phyloP scores from a whole-genome alignment of 2,329 filamentous ascomycete species.

The Trichothecium roseum region DNA sequence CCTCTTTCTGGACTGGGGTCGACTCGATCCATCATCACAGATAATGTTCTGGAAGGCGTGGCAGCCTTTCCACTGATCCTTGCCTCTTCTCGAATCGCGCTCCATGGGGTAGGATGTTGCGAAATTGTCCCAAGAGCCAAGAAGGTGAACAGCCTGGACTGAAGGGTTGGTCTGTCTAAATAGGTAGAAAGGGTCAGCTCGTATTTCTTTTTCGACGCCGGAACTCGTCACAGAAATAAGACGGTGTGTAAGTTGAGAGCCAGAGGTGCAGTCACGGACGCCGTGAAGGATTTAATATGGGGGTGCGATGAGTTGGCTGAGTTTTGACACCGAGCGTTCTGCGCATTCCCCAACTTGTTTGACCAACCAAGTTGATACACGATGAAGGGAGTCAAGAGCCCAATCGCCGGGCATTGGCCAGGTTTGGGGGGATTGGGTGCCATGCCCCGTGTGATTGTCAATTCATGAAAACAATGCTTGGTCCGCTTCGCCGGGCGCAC shows the following conservation, averaged over 20 bases:
- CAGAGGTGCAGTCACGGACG: too few species aligned
- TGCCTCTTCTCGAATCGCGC: slow-evolving; percentile 63
- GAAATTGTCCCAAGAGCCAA: slow-evolving; percentile 97
- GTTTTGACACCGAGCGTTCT: too few species aligned
- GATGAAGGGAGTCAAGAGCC: not conserved
- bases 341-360: too few species aligned
- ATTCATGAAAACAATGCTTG: too few species aligned
- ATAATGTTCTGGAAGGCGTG: slow-evolving; percentile 79
- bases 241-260: too few species aligned
- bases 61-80: slow-evolving; percentile 76
- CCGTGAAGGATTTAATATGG: too few species aligned
- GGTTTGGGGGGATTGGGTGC: not conserved
- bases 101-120: slow-evolving; percentile 68
- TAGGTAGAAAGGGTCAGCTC: slow-evolving; percentile 11
- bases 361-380: not conserved
- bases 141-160: slow-evolving; percentile 62
- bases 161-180: slow-evolving; percentile 49
- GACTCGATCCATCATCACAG: slow-evolving; percentile 55
- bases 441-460: too few species aligned
- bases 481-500: too few species aligned
- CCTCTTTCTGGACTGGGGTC: slow-evolving; percentile 34
- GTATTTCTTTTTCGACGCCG: slow-evolving; percentile 4
- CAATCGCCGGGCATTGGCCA: slow-evolving; percentile 1
- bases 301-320: too few species aligned
- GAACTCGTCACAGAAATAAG: too few species aligned